Conservation (phyloP, 805 yeast species). For the Ascoidea asiatica region DNA sequence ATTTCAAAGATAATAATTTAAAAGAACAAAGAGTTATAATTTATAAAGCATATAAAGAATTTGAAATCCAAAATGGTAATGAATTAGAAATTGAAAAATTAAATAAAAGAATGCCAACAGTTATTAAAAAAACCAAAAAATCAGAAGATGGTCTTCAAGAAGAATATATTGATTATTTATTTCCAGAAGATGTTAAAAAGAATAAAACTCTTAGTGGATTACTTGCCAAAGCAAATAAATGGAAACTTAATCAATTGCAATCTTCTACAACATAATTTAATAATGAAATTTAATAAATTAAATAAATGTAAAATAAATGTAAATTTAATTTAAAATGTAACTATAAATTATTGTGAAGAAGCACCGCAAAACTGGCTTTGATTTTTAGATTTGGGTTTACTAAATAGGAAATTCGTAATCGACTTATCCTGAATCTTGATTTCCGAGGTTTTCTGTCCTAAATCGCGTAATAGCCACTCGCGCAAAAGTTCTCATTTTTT, state of each 20-base stretch:
- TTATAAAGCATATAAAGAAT: conserved; percentile 47
- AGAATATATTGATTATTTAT: conserved; percentile 47
- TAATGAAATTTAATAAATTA: too few relatives aligned
- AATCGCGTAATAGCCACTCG: too few relatives aligned
- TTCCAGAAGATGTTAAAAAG: conserved; percentile 43
- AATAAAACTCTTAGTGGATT: conserved; percentile 14
- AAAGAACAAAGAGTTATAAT: conserved; percentile 35
- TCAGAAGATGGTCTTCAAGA: conserved; percentile 30
- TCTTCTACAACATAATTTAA: too few relatives aligned
- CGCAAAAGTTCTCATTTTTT: too few relatives aligned
- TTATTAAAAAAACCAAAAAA: conserved; percentile 26
- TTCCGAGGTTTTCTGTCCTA: too few relatives aligned
- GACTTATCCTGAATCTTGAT: too few relatives aligned
- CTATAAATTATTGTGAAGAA: too few relatives aligned
- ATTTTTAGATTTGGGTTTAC: too few relatives aligned
- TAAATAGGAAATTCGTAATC: too few relatives aligned
- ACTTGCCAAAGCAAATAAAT: conserved; percentile 7
- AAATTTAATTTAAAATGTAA: too few relatives aligned
- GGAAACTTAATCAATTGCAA: conserved; percentile 4
- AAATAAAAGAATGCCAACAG: conserved; percentile 36
- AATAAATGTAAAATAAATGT: too few relatives aligned
- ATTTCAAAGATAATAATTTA: conserved; percentile 23
- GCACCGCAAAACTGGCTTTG: too few relatives aligned
- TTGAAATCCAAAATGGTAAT: conserved; percentile 53
- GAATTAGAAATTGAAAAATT: conserved; percentile 22